These are phyloP conservation scores for Pythium phragmiticola DNA, from an alignment of 352 stramenopile genomes.

Conservation along the genomic window DNA sequence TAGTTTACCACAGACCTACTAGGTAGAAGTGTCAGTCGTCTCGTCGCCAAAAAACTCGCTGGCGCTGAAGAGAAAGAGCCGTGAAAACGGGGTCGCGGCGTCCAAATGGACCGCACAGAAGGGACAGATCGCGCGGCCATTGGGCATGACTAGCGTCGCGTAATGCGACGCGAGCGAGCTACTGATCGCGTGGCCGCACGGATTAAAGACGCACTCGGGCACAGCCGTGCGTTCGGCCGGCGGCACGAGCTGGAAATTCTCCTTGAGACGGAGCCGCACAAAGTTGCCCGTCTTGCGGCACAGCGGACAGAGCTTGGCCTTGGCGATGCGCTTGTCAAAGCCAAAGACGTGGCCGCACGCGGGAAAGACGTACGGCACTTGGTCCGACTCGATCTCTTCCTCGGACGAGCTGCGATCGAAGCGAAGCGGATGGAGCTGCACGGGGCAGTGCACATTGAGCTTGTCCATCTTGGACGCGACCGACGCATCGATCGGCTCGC, in stretches of 20 bases:
- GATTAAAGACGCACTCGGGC: slow-evolving; percentile 81
- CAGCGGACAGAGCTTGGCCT: slow-evolving; percentile 56
- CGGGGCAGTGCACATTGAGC: slow-evolving; percentile 74
- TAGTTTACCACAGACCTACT: slow-evolving; percentile 10
- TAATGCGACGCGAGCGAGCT: slow-evolving; percentile 62
- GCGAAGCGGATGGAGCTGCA: slow-evolving; percentile 66
- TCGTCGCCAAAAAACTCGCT: no score
- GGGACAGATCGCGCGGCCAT: slow-evolving; percentile 73
- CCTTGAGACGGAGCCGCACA: slow-evolving; percentile 69
- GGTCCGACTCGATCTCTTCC: slow-evolving; percentile 48
- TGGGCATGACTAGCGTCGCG: slow-evolving; percentile 62
- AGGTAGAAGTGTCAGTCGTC: not conserved
- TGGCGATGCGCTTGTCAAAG: slow-evolving; percentile 68
- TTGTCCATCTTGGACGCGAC: slow-evolving; percentile 63
- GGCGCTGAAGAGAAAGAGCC: slow-evolving; percentile 69
- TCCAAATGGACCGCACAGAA: slow-evolving; percentile 80
- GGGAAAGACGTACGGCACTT: slow-evolving; percentile 74
- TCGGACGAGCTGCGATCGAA: slow-evolving; percentile 42
- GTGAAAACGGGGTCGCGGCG: slow-evolving; percentile 54
- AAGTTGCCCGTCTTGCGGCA: slow-evolving; percentile 63
- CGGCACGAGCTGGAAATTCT: slow-evolving; percentile 71
- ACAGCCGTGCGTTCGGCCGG: slow-evolving; percentile 54
- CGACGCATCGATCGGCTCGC: slow-evolving; percentile 36
- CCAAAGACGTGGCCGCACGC: slow-evolving; percentile 82
- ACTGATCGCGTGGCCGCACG: slow-evolving; percentile 79